Base-by-base conservation (phyloP, 73 alveolate genomes). In the Effrenium voratum region DNA sequence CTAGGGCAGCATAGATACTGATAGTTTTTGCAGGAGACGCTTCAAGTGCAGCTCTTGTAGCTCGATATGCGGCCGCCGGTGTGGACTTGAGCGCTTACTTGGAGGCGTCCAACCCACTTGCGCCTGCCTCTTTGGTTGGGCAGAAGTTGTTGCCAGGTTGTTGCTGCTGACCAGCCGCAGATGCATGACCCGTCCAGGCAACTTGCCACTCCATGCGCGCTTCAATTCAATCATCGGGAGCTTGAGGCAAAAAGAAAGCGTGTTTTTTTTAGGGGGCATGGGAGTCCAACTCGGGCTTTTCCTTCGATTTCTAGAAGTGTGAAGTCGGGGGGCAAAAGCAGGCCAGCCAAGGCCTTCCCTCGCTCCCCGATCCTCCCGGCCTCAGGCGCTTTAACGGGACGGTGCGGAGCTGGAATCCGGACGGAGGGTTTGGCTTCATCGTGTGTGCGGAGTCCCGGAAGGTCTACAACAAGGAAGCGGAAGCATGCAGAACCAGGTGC, bases 331-430 rank as follows among this genome's bases (percentile, higher is more conserved):
- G n/a, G n/a, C n/a, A n/a, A 1, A 57, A 57, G 72, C 72, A 57
- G 72, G 8, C 19, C 30, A 57, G 72, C 30, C n/a, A n/a, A n/a
- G n/a, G n/a, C n/a, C n/a, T n/a, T 28, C 32, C 76, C 38, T 63
- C 40, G 4, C 36, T 63, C 36, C 40, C 13, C 13, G 43, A 12
- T 6, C 16, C 59, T 16, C 41, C 26, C 19, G 34, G 16, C 24
- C 59, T 41, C 63, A 87, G 95, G 95, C 95, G 95, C 72, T 87
- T 87, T 40, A 45, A 45, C 5, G 95, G 95, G 32, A 44, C 52
- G 8, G 83, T 87, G 66, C 95, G 95, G n/a, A 87, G 95, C 50
- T 87, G 95, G 95, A 87, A 87, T 38, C 73, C 95, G 36, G 95
- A 87, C 28, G 95, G 95, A 26, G 95, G 95, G 6, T 87, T 87